These are phyloP conservation scores for Chaetomium strumarium DNA, from an alignment of 2,329 filamentous ascomycete species.

Conservation along the genomic window DNA sequence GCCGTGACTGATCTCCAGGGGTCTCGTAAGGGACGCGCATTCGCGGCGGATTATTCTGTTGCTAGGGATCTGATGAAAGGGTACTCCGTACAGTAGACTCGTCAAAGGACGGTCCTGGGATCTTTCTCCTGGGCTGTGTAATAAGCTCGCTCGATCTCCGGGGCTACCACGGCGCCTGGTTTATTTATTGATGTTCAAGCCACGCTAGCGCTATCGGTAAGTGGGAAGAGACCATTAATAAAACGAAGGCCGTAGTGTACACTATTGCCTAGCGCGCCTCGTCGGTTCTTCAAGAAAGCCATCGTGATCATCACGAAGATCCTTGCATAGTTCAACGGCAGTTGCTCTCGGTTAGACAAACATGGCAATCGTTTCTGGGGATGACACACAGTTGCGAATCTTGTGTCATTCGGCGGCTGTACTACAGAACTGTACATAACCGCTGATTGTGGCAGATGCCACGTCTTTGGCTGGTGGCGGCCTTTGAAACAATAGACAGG, in stretches of 20 bases:
- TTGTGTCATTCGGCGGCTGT: no score
- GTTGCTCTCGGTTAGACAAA: neutral
- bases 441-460: neutral
- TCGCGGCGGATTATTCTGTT: neutral
- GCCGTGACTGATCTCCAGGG: constrained; percentile 18
- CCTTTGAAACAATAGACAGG: constrained; percentile 14
- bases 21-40: neutral
- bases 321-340: constrained; percentile 1
- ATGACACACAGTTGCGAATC: neutral
- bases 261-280: no score
- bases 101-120: no score
- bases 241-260: no score
- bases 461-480: constrained; percentile 3
- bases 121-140: no score
- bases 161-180: no score
- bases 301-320: neutral
- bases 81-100: no score
- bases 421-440: no score
- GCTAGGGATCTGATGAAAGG: neutral
- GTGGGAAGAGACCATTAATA: no score
- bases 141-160: no score
- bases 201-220: no score
- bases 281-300: neutral
- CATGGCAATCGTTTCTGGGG: neutral
- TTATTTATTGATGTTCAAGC: no score